Percentiles rank a stretch among this genome's conserved stretches.
These are phyloP conservation scores for Avena sativa DNA, from an alignment of 176 grass and related monocot genomes.

Conservation along the genomic window DNA sequence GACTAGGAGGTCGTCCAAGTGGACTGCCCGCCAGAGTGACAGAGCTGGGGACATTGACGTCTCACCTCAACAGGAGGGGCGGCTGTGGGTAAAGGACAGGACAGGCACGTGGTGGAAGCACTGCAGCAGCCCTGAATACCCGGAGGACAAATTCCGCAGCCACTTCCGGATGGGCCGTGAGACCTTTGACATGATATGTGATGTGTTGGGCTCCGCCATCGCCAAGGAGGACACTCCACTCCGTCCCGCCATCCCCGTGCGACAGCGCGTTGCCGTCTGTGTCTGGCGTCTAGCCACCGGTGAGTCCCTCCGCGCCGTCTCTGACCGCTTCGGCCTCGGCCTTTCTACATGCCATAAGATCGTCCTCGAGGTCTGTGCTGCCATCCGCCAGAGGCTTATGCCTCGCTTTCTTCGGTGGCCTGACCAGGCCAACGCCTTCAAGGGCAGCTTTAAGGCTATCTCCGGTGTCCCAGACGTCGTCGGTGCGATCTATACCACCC, in stretches of 20 bases:
- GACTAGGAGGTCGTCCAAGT: neutral
- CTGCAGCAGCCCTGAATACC: slow-evolving; percentile 54
- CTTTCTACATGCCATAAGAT: slow-evolving; percentile 77
- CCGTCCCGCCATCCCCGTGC: slow-evolving; percentile 54
- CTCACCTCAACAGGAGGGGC: slow-evolving; percentile 33
- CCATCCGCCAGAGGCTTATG: slow-evolving; percentile 55
- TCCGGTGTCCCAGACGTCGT: slow-evolving; percentile 45
- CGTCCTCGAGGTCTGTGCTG: slow-evolving; percentile 58
- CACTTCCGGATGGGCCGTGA: slow-evolving; percentile 60
- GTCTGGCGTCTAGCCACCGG: slow-evolving; percentile 65
- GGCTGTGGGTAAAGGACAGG: slow-evolving; percentile 57
- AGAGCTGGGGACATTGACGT: neutral
- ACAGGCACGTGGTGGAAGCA: slow-evolving; percentile 59
- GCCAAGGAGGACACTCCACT: slow-evolving; percentile 70
- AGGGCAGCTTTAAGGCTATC: slow-evolving; percentile 49
- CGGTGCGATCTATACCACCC: slow-evolving; percentile 62
- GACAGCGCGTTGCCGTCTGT: slow-evolving; percentile 58
- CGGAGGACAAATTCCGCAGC: slow-evolving; percentile 52
- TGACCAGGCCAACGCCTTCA: slow-evolving; percentile 28
- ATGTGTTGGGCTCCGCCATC: slow-evolving; percentile 51
- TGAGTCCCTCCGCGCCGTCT: slow-evolving; percentile 60
- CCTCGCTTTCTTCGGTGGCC: slow-evolving; percentile 61
- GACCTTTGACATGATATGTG: slow-evolving; percentile 68
- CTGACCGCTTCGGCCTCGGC: slow-evolving; percentile 62
- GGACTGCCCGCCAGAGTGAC: neutral